These are phyloP conservation scores for Ogataea sp. DNA, from an alignment of 805 yeast species.

Conservation along the genomic window DNA sequence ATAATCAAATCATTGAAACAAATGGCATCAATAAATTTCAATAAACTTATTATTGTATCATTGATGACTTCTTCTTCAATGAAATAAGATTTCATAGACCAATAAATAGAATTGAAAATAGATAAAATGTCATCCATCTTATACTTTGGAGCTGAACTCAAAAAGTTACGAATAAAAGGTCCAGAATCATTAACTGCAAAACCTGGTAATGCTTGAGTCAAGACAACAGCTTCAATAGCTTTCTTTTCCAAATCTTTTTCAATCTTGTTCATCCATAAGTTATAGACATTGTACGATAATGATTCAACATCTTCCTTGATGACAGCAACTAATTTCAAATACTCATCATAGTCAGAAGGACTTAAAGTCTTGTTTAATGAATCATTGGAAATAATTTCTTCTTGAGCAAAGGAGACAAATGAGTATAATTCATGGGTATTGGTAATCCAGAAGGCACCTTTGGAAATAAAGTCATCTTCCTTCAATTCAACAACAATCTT, in stretches of 20 bases:
- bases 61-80: constrained; percentile 79
- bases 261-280: constrained; percentile 94
- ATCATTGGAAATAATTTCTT: constrained; percentile 82
- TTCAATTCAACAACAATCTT: constrained; percentile 68
- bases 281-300: constrained; percentile 86
- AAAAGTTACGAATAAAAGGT: constrained; percentile 78
- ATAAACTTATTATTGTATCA: constrained; percentile 74
- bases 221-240: constrained; percentile 89
- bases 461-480: constrained; percentile 81
- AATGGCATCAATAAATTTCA: constrained; percentile 81
- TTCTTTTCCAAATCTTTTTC: constrained; percentile 85
- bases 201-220: constrained; percentile 94
- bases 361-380: constrained; percentile 76
- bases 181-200: constrained; percentile 79
- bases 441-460: constrained; percentile 96
- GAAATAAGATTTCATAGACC: constrained; percentile 88
- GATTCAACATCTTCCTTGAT: constrained; percentile 93
- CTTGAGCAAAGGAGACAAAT: constrained; percentile 89
- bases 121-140: constrained; percentile 93
- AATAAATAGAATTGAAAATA: constrained; percentile 81
- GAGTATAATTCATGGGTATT: constrained; percentile 94
- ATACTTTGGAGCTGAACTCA: constrained; percentile 60
- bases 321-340: constrained; percentile 79
- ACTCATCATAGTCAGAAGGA: constrained; percentile 83
- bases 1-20: constrained; percentile 93